Percentiles rank a stretch among this genome's conserved stretches.
Evolutionary conservation across 352 stramenopile genomes (phyloP).

Genomic region (Pythium oligandrum): DNA sequence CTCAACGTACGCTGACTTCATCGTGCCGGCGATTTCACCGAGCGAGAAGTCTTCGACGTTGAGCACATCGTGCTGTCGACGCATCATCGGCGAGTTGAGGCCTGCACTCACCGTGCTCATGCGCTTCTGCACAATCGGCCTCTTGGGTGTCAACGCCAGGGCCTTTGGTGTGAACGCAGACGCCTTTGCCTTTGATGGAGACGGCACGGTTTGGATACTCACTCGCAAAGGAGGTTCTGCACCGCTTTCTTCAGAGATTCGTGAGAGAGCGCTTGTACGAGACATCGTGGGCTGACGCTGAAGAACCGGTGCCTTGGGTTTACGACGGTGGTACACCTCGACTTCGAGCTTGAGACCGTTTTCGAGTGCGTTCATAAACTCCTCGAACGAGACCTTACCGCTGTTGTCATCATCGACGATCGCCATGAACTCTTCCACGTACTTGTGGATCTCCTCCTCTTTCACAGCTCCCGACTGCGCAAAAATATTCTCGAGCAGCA

Average conservation of each 20-base stretch:
- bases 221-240: too few species aligned
- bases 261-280: slow-evolving; percentile 2
- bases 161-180: slow-evolving; percentile 2
- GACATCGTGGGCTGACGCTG: background rate
- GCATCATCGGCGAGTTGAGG: slow-evolving; percentile 48
- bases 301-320: slow-evolving; percentile 16
- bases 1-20: slow-evolving; percentile 76
- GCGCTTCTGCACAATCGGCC: slow-evolving; percentile 14
- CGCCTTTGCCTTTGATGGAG: background rate
- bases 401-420: slow-evolving; percentile 62
- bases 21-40: slow-evolving; percentile 55
- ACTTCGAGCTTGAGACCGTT: slow-evolving; percentile 76
- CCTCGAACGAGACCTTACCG: slow-evolving; percentile 73
- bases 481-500: slow-evolving; percentile 79
- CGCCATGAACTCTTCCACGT: slow-evolving; percentile 72
- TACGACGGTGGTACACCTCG: slow-evolving; percentile 56
- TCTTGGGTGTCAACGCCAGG: slow-evolving; percentile 2
- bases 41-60: slow-evolving; percentile 80
- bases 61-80: slow-evolving; percentile 71
- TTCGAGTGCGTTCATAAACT: slow-evolving; percentile 75
- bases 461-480: slow-evolving; percentile 66
- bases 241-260: slow-evolving; percentile 7
- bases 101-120: slow-evolving; percentile 7
- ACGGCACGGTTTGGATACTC: background rate
- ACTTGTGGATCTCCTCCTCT: slow-evolving; percentile 63